Evolutionary conservation across 2,329 filamentous ascomycete genomes (phyloP).

Genomic region (Neophaeococcomyces mojaviensis): DNA sequence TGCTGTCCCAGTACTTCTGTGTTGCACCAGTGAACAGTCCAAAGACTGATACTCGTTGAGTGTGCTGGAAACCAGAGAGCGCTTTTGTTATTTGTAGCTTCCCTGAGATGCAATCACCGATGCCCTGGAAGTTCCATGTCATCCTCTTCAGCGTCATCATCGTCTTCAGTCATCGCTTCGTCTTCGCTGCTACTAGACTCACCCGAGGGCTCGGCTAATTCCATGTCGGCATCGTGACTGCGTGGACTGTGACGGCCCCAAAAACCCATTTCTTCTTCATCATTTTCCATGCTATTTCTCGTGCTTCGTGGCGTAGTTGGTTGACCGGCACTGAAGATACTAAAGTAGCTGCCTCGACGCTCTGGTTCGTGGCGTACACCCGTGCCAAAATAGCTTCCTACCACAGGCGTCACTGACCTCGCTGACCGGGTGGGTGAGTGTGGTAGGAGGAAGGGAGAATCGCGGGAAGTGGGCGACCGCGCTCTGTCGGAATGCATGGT

Average conservation of each 20-base stretch:
- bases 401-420: constrained; percentile 34
- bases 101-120: constrained; percentile 1
- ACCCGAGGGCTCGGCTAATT: constrained; percentile 24
- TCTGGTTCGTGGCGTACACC: constrained; percentile 28
- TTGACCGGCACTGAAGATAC: constrained; percentile 6
- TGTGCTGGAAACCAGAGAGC: no score
- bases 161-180: constrained; percentile 15
- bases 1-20: no score
- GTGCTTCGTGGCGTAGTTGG: constrained; percentile 13
- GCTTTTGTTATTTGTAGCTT: no score
- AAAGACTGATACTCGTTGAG: no score
- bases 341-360: constrained; percentile 16
- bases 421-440: constrained; percentile 27
- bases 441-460: constrained; percentile 28
- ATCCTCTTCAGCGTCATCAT: constrained; percentile 12
- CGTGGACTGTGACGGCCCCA: constrained; percentile 45
- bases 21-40: no score
- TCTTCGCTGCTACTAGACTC: constrained; percentile 13
- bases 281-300: constrained; percentile 29
- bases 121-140: constrained; percentile 10
- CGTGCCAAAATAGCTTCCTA: constrained; percentile 40
- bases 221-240: constrained; percentile 21
- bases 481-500: constrained; percentile 19
- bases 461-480: constrained; percentile 18
- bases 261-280: constrained; percentile 53